Percentiles rank a stretch among this genome's conserved stretches.
Conservation (phyloP, 2,329 filamentous ascomycete genomes). For the Cordyceps cicadae region DNA sequence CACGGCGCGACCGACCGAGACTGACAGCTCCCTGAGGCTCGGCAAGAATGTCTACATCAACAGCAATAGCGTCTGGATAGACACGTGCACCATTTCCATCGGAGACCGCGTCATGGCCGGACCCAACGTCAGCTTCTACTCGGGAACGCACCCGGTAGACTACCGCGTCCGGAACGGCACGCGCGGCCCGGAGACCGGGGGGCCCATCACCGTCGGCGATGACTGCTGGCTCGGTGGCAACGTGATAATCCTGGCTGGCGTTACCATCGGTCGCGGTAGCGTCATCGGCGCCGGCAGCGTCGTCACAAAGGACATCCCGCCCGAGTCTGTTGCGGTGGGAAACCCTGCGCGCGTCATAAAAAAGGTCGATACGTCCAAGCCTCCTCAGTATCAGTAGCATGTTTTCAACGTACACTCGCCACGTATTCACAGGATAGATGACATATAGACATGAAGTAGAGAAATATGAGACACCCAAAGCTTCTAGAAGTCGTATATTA, state of each 20-base stretch:
- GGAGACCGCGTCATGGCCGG: slow-evolving; percentile 72
- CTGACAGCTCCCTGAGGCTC: slow-evolving; percentile 31
- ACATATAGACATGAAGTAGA: not conserved
- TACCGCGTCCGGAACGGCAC: slow-evolving; percentile 65
- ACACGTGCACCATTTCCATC: slow-evolving; percentile 66
- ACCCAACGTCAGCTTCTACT: slow-evolving; percentile 69
- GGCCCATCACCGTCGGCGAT: slow-evolving; percentile 65
- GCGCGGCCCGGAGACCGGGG: slow-evolving; percentile 65
- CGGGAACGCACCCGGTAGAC: slow-evolving; percentile 69
- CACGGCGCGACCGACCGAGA: too few species aligned
- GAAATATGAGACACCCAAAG: not conserved
- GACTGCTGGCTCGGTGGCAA: slow-evolving; percentile 76
- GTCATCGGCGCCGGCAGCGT: slow-evolving; percentile 76
- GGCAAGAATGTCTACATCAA: slow-evolving; percentile 68
- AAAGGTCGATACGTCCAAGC: slow-evolving; percentile 23
- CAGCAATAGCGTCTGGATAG: slow-evolving; percentile 65
- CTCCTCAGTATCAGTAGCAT: slow-evolving; percentile 1
- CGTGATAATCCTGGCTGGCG: slow-evolving; percentile 62
- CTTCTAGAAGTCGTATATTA: slow-evolving; percentile 12
- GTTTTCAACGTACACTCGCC: not conserved
- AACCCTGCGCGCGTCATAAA: slow-evolving; percentile 56
- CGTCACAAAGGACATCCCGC: slow-evolving; percentile 65
- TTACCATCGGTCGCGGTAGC: slow-evolving; percentile 66
- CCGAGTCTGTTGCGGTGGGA: slow-evolving; percentile 54
- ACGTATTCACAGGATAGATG: not conserved